Conservation (phyloP, 768 basidiomycete genomes). For the Mycena capillaripes region DNA sequence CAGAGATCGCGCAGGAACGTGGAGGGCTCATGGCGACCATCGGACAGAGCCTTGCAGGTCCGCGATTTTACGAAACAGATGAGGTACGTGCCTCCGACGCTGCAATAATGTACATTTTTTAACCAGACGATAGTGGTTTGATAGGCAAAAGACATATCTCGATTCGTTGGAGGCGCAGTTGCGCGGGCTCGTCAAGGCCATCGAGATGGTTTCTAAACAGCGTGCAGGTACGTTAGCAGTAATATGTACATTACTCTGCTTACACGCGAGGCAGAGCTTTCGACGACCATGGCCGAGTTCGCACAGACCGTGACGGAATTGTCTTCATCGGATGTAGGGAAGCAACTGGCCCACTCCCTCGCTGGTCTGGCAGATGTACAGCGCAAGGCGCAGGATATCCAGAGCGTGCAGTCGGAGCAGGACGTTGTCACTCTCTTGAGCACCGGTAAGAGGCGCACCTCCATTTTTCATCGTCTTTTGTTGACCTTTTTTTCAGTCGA, state of each 20-base stretch:
- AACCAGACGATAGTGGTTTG: conserved; percentile 83
- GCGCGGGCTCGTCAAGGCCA: conserved; percentile 87
- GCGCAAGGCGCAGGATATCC: conserved; percentile 78
- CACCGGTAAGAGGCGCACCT: conserved; percentile 62
- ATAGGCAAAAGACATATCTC: conserved; percentile 85
- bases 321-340: conserved; percentile 81
- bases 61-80: conserved; percentile 90
- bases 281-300: conserved; percentile 83
- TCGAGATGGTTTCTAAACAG: conserved; percentile 88
- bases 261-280: conserved; percentile 66
- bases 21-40: conserved; percentile 89
- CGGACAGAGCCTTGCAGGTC: conserved; percentile 83
- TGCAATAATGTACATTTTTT: background rate
- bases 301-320: conserved; percentile 79
- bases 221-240: conserved; percentile 69
- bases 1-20: conserved; percentile 81
- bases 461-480: background rate
- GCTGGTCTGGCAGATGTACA: conserved; percentile 82
- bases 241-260: background rate
- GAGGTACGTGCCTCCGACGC: conserved; percentile 64
- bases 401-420: conserved; percentile 81
- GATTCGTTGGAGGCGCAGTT: conserved; percentile 93
- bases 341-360: conserved; percentile 79
- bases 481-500: conserved; percentile 64
- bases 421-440: conserved; percentile 88